These are phyloP conservation scores for Tulasnella sp. DNA, from an alignment of 768 basidiomycete species.

Conservation along the genomic window DNA sequence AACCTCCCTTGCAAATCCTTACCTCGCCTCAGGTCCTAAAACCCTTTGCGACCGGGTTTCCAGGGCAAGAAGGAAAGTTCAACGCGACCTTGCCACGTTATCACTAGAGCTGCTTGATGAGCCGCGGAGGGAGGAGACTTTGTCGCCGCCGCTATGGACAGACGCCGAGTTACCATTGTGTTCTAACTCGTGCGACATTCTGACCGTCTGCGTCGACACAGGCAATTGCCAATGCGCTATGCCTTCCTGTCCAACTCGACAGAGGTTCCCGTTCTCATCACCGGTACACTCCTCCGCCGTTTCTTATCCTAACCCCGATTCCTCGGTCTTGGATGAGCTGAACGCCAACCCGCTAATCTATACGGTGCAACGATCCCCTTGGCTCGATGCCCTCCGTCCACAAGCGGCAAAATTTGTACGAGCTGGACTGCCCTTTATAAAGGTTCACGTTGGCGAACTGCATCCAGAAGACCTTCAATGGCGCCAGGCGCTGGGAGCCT, in stretches of 20 bases:
- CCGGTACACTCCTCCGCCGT: neutral
- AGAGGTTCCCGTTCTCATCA: neutral
- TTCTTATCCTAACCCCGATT: no score
- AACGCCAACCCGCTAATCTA: slow-evolving; percentile 10
- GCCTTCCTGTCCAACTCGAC: slow-evolving; percentile 39
- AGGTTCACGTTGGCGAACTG: slow-evolving; percentile 42
- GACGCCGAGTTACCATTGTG: slow-evolving; percentile 42
- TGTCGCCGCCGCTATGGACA: slow-evolving; percentile 39
- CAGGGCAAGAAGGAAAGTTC: slow-evolving; percentile 14
- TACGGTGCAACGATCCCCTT: slow-evolving; percentile 38
- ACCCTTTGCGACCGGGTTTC: slow-evolving; percentile 30
- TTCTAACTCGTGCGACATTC: slow-evolving; percentile 44
- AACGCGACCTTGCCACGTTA: slow-evolving; percentile 28
- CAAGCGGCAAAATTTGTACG: slow-evolving; percentile 39
- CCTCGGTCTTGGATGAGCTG: no score
- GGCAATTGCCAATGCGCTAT: slow-evolving; percentile 44
- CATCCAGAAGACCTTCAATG: slow-evolving; percentile 40
- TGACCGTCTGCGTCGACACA: slow-evolving; percentile 44
- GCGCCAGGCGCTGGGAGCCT: slow-evolving; percentile 38
- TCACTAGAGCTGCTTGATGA: slow-evolving; percentile 13
- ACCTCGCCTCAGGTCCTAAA: slow-evolving; percentile 16
- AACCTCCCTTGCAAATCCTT: slow-evolving; percentile 40
- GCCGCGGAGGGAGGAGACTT: slow-evolving; percentile 25
- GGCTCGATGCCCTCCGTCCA: slow-evolving; percentile 43
- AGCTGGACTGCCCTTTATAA: slow-evolving; percentile 39